These are phyloP conservation scores for Martiniozyma asiatica DNA, from an alignment of 1,139 yeast species.

Conservation along the genomic window DNA sequence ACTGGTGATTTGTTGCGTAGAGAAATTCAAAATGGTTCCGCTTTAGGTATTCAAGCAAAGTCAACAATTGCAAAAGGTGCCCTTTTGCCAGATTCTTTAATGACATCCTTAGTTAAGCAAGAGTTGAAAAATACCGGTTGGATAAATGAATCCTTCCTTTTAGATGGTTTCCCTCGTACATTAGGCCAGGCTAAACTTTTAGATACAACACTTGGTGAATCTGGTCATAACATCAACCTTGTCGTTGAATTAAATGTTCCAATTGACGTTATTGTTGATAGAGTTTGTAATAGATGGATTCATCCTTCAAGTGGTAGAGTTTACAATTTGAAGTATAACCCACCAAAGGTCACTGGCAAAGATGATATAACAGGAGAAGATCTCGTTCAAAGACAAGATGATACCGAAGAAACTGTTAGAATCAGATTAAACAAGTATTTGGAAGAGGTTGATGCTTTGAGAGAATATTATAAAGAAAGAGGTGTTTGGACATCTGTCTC, in stretches of 20 bases:
- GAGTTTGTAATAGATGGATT: slow-evolving; percentile 80
- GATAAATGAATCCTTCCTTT: slow-evolving; percentile 52
- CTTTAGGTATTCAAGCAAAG: slow-evolving; percentile 48
- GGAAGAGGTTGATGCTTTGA: slow-evolving; percentile 47
- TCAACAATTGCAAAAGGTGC: slow-evolving; percentile 48
- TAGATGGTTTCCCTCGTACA: slow-evolving; percentile 91
- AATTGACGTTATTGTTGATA: slow-evolving; percentile 58
- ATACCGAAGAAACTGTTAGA: slow-evolving; percentile 57
- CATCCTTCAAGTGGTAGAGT: slow-evolving; percentile 79
- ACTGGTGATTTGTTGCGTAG: slow-evolving; percentile 75
- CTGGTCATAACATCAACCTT: slow-evolving; percentile 40
- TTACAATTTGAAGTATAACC: slow-evolving; percentile 76
- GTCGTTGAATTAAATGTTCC: slow-evolving; percentile 84
- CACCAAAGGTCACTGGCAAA: slow-evolving; percentile 68
- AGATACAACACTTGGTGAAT: slow-evolving; percentile 31
- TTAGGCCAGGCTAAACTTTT: slow-evolving; percentile 54
- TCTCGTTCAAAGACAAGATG: slow-evolving; percentile 68
- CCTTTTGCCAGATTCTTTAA: slow-evolving; percentile 60
- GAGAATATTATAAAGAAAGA: slow-evolving; percentile 39
- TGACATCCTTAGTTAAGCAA: slow-evolving; percentile 45
- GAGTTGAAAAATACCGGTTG: slow-evolving; percentile 36
- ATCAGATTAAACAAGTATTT: slow-evolving; percentile 56
- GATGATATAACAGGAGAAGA: slow-evolving; percentile 91
- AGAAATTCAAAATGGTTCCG: slow-evolving; percentile 46
- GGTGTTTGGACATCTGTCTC: slow-evolving; percentile 46